Evolutionary conservation across 2,329 filamentous ascomycete genomes (phyloP).

Genomic region (Trichoderma atrobrunneum): DNA sequence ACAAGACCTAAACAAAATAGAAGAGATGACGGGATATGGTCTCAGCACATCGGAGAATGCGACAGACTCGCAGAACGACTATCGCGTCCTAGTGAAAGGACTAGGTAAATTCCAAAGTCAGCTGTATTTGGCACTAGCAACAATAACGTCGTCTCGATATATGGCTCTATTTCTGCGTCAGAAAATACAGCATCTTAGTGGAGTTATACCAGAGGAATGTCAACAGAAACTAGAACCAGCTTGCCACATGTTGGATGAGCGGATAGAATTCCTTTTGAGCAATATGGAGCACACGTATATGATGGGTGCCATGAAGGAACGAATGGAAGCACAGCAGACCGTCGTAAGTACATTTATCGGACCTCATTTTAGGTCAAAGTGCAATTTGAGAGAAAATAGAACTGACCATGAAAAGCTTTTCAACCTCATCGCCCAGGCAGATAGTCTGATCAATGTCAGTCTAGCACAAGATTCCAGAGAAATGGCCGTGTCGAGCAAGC

Average conservation of each 20-base stretch:
- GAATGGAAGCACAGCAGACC: neutral
- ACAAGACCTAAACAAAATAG: rapidly evolving
- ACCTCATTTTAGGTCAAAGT: neutral
- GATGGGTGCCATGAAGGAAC: neutral
- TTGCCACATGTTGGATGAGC: neutral
- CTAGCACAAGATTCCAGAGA: neutral
- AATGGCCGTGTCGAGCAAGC: neutral
- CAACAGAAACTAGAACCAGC: neutral
- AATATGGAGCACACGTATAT: neutral
- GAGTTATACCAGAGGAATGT: neutral
- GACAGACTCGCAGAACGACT: neutral
- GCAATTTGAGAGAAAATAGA: no score
- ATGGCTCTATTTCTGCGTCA: neutral
- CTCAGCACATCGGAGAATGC: neutral
- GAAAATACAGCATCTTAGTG: neutral
- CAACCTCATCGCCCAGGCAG: neutral
- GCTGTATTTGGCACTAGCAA: neutral
- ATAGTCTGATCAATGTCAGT: neutral
- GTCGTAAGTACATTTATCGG: neutral
- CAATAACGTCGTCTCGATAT: neutral
- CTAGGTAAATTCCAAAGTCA: neutral
- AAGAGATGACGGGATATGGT: neutral
- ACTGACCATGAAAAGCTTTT: neutral
- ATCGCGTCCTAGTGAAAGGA: neutral
- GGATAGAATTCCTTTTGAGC: neutral